phyloP scores from a whole-genome alignment of 2,329 filamentous ascomycete genomes.

The Neopestalotiopsis clavispora region DNA sequence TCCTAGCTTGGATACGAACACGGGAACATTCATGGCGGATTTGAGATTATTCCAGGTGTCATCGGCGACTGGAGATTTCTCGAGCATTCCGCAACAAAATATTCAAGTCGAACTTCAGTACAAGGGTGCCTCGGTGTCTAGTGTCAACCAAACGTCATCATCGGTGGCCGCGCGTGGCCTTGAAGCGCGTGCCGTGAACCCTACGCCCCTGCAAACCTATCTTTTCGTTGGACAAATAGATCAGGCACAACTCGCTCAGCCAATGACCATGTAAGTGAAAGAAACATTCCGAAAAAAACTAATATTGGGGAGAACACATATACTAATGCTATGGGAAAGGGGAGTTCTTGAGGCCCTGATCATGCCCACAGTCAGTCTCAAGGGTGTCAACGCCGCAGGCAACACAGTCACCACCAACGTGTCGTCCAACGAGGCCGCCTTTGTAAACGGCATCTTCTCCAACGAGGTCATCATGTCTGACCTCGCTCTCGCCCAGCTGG shows the following conservation, averaged over 20 bases:
- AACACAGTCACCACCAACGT: constrained; percentile 65
- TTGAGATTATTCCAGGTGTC: constrained; percentile 75
- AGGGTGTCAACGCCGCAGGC: constrained; percentile 58
- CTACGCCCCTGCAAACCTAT: constrained; percentile 63
- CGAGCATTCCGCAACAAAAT: constrained; percentile 54
- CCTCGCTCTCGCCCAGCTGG: constrained; percentile 51
- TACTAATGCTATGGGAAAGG: constrained; percentile 39
- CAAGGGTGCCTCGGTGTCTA: constrained; percentile 56
- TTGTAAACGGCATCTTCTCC: constrained; percentile 74
- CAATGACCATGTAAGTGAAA: constrained; percentile 64
- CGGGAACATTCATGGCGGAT: constrained; percentile 78
- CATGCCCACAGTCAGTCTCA: constrained; percentile 71
- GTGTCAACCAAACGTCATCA: constrained; percentile 37
- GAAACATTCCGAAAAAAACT: not conserved
- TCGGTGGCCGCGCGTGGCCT: constrained; percentile 2
- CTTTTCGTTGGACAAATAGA: constrained; percentile 74
- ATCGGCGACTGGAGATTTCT: constrained; percentile 58
- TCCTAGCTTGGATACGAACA: constrained; percentile 68
- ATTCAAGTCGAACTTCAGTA: constrained; percentile 62
- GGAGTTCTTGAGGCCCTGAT: constrained; percentile 65
- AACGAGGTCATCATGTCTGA: constrained; percentile 58
- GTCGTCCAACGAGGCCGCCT: constrained; percentile 72
- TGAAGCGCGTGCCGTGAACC: constrained; percentile 30
- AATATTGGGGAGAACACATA: not conserved
- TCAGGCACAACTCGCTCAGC: constrained; percentile 53